Percentiles rank a stretch among this genome's conserved stretches.
Evolutionary conservation across 768 basidiomycete genomes (phyloP).

Genomic region (Exsudoporus frostii): DNA sequence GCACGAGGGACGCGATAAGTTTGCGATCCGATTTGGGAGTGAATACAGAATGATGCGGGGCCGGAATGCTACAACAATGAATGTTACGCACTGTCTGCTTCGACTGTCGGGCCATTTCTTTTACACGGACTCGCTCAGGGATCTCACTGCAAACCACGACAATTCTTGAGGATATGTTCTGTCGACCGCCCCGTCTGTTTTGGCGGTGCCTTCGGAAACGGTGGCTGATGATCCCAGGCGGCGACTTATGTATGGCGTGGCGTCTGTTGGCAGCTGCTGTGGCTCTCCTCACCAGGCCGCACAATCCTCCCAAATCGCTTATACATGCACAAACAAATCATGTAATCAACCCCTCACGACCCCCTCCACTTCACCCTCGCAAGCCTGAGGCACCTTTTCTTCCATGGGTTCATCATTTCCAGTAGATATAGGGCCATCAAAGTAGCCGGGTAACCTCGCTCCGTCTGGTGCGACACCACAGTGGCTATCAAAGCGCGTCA

Average conservation of each 20-base stretch:
- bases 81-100: constrained; percentile 34
- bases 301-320: background rate
- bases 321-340: constrained; percentile 24
- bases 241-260: constrained; percentile 28
- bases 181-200: constrained; percentile 8
- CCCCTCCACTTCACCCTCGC: background rate
- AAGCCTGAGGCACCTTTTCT: background rate
- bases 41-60: constrained; percentile 1
- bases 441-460: constrained; percentile 37
- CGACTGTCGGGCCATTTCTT: constrained; percentile 31
- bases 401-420: background rate
- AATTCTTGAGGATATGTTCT: constrained; percentile 1
- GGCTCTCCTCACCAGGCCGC: constrained; percentile 5
- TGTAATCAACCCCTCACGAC: constrained; percentile 17
- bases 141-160: constrained; percentile 10
- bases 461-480: constrained; percentile 58
- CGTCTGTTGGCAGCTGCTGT: constrained; percentile 20
- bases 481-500: constrained; percentile 36
- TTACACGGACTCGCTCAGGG: constrained; percentile 13
- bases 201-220: constrained; percentile 17
- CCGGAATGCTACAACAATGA: constrained; percentile 7
- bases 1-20: constrained; percentile 4
- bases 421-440: constrained; percentile 21
- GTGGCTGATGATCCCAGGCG: constrained; percentile 29
- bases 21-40: constrained; percentile 1